Evolutionary conservation across 148 eudicot genomes (phyloP).

Genomic region (Vaccinium darrowii): DNA sequence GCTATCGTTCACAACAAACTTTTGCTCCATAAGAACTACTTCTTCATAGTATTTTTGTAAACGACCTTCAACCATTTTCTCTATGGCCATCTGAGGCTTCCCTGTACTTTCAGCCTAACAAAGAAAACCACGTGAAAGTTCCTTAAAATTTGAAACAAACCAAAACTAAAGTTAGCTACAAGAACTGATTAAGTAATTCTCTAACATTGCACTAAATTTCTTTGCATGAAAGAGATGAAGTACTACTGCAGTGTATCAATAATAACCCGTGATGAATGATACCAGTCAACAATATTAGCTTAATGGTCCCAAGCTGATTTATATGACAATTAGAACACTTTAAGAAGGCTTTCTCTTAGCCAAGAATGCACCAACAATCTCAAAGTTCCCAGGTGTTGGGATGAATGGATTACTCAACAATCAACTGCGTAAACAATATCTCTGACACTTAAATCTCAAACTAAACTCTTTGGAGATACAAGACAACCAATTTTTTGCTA

Average conservation of each 20-base stretch:
- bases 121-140: conserved; percentile 6
- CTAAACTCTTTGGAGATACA: not conserved
- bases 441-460: not conserved
- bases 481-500: not conserved
- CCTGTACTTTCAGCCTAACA: conserved; percentile 85
- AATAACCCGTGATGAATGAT: not conserved
- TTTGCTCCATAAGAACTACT: conserved; percentile 95
- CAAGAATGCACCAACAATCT: conserved; percentile 4
- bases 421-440: not conserved
- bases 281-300: not conserved
- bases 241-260: not conserved
- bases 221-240: not conserved
- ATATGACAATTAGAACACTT: not conserved
- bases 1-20: conserved; percentile 72
- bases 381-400: not conserved
- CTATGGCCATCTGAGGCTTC: conserved; percentile 87
- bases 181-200: not conserved
- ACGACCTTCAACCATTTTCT: conserved; percentile 98
- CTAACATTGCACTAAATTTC: not conserved
- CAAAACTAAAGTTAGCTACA: not conserved
- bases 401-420: not conserved
- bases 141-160: not conserved
- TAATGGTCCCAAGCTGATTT: not conserved
- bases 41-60: conserved; percentile 86
- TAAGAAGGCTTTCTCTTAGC: not conserved